Base-by-base conservation (phyloP, 2,329 filamentous ascomycete genomes). In the Sodiomyces alkalinus region DNA sequence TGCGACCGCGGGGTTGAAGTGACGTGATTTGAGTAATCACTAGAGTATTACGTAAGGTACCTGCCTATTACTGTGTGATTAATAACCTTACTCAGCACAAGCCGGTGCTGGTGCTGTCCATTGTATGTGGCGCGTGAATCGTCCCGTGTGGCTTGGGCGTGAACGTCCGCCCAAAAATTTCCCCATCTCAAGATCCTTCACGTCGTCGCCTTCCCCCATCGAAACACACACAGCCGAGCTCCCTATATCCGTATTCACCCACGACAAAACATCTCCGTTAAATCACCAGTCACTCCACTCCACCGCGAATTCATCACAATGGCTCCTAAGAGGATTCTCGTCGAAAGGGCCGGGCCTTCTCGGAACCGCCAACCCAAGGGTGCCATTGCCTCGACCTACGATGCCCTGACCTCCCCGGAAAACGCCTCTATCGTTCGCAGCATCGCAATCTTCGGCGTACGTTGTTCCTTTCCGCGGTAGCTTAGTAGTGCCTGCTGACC, bases 381-480 rank as follows among this genome's bases (percentile, higher is more conserved):
- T 37, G 62, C 69, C 50, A 40, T 78, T 39, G 58, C 57, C 41
- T 60, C 59, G 32, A 60, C 68, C 39, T 80, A 78, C 52, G 61
- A 66, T 35, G 59, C 69, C 39, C 45, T 80, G 44, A 79, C 72
- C 31, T 66, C 68, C 17, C 52, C 74, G 19, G 76, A 81, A 46
- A 80, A 81, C 52, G 64, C 71, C 27, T 66, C 72, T 32, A 66
- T 80, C 32, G 74, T 80, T 34, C 65, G 70, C 42, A 79, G 74
- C 46, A 55, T 80, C 40, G 60, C 68, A 38, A 50, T 79, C 42
- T 80, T 80, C 46, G 74, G 73, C 31, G 74, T 80, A 62, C 48
- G 74, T 59, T 15, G 15, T 24, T 16, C 22, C 23, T 14, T 13
- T n/a, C 19, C 9, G n/a, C n/a, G n/a, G n/a, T n/a, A n/a, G n/a